These are phyloP conservation scores for Trypanosoma platydactyli DNA, from an alignment of 208 protist species.

Conservation along the genomic window DNA sequence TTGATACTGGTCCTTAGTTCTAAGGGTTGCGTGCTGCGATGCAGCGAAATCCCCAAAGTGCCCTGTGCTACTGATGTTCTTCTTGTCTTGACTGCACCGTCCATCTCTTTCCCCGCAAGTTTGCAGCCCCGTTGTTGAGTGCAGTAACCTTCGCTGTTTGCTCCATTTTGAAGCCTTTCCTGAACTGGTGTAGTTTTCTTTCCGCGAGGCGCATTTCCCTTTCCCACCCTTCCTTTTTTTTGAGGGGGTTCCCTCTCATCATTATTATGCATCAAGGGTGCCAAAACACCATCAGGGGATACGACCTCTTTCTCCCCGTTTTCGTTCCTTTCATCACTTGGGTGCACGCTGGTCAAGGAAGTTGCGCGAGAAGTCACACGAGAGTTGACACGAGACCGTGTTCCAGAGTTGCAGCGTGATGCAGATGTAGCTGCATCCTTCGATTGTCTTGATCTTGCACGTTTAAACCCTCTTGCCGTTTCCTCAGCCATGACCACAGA, in stretches of 20 bases:
- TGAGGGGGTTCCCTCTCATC: neutral
- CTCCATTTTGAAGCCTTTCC: neutral
- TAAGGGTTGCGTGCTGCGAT: no score
- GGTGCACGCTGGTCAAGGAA: neutral
- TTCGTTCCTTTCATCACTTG: neutral
- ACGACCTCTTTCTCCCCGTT: neutral
- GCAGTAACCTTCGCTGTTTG: no score
- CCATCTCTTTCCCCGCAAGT: no score
- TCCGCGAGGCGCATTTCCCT: no score
- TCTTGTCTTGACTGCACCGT: no score
- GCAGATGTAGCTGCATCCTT: slow-evolving; percentile 3
- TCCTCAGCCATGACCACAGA: slow-evolving; percentile 78
- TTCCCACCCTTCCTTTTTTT: neutral
- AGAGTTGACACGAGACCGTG: slow-evolving; percentile 26
- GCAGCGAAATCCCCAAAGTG: no score
- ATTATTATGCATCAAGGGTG: neutral
- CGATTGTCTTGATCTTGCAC: slow-evolving; percentile 2
- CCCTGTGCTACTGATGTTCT: no score
- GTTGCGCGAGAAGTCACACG: slow-evolving; percentile 7
- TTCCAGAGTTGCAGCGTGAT: slow-evolving; percentile 30
- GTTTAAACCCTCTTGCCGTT: slow-evolving; percentile 46
- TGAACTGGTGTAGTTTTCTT: neutral
- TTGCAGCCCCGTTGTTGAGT: no score
- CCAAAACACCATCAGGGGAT: neutral
- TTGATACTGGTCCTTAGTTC: no score